Conservation (phyloP, 140 eudicot genomes). For the Ambrosia hybrid region DNA sequence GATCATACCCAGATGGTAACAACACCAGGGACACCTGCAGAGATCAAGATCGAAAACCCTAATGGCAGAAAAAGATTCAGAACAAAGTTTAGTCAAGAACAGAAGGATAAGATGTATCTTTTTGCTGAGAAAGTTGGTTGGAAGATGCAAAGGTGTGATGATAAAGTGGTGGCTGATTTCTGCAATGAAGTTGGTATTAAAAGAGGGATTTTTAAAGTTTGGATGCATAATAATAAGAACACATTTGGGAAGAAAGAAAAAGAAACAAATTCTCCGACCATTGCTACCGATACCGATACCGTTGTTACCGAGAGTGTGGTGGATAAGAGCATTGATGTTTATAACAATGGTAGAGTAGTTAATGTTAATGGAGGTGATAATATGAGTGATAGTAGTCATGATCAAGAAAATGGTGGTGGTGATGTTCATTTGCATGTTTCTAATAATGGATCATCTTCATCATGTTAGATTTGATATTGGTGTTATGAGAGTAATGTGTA, state of each 20-base stretch:
- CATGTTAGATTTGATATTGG: constrained; percentile 33
- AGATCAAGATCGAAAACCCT: constrained; percentile 43
- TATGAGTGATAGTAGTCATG: constrained; percentile 22
- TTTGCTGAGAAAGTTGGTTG: constrained; percentile 77
- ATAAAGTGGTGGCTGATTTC: constrained; percentile 46
- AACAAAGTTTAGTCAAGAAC: constrained; percentile 75
- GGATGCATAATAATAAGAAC: constrained; percentile 95
- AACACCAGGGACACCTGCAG: constrained; percentile 56
- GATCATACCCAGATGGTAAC: constrained; percentile 25
- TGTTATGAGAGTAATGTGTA: not conserved
- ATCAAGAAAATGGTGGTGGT: constrained; percentile 1
- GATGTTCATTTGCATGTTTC: constrained; percentile 40
- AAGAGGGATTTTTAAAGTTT: constrained; percentile 77
- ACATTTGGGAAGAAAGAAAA: constrained; percentile 50
- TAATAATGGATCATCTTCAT: constrained; percentile 57
- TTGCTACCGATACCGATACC: not conserved
- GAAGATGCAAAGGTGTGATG: constrained; percentile 72
- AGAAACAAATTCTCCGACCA: constrained; percentile 13
- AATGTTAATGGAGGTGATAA: constrained; percentile 15
- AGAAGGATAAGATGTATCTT: constrained; percentile 70
- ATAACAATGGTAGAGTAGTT: not conserved
- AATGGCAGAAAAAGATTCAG: constrained; percentile 67
- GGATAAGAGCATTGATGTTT: constrained; percentile 1
- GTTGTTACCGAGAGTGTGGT: not conserved
- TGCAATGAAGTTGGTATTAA: constrained; percentile 72